phyloP scores from a whole-genome alignment of 176 grass and related monocot species.

The Dactylis glomerata region DNA sequence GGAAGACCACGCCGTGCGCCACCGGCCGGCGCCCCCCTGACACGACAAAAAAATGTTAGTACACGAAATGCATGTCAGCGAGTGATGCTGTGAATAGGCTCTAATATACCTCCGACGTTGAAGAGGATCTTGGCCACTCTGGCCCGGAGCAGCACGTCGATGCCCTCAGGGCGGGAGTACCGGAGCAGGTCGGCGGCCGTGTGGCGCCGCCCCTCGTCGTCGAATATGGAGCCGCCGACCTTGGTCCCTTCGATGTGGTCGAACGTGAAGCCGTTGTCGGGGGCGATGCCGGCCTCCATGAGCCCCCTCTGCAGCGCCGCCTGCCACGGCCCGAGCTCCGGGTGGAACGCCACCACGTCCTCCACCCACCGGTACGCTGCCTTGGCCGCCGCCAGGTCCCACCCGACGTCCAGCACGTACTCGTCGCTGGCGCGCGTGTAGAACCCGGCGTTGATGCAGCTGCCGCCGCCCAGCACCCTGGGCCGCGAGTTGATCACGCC shows the following conservation, averaged over 20 bases:
- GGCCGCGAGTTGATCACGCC: constrained; percentile 77
- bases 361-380: constrained; percentile 83
- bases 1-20: constrained; percentile 72
- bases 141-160: constrained; percentile 62
- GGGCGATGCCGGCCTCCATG: constrained; percentile 51
- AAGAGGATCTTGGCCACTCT: constrained; percentile 59
- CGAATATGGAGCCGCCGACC: constrained; percentile 62
- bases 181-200: constrained; percentile 67
- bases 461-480: constrained; percentile 80
- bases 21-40: constrained; percentile 35
- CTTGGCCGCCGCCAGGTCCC: constrained; percentile 31
- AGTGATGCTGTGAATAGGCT: background rate
- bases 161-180: constrained; percentile 37
- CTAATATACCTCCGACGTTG: constrained; percentile 38
- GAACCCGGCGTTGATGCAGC: constrained; percentile 90
- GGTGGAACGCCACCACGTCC: constrained; percentile 57
- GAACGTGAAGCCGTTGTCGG: constrained; percentile 63
- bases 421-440: constrained; percentile 60
- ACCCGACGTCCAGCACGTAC: constrained; percentile 45
- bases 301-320: constrained; percentile 54
- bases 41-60: background rate
- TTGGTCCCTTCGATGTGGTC: constrained; percentile 66
- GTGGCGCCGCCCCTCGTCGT: constrained; percentile 51
- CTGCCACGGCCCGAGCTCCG: constrained; percentile 51
- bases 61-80: background rate